A percentile compares a stretch with the other conserved stretches of the same genome.
Evolutionary conservation across 169 alveolate genomes (phyloP).

Genomic region (Cryptosporidium viatorum): DNA sequence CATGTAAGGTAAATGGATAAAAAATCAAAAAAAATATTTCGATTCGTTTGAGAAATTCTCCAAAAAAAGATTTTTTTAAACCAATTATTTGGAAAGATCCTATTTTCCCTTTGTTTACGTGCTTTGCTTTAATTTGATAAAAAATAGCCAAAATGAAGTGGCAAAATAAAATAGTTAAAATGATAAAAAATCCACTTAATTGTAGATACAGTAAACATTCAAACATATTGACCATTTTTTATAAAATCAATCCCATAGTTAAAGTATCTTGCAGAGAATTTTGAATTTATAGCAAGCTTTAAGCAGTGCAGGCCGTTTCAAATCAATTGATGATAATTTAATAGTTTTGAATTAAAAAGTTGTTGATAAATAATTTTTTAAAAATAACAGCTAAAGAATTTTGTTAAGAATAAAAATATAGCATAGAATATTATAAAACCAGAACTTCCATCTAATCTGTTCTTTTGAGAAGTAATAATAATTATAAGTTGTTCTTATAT

Average conservation of each 20-base stretch:
- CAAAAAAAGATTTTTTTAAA: constrained; percentile 34
- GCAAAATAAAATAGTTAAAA: not conserved
- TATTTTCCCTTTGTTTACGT: not conserved
- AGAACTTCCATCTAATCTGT: too few relatives aligned
- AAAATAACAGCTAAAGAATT: too few relatives aligned
- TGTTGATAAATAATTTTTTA: not conserved
- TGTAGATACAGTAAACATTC: not conserved
- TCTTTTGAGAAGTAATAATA: not conserved
- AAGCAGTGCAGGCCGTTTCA: not conserved
- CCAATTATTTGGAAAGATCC: constrained; percentile 13
- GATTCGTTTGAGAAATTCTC: constrained; percentile 1
- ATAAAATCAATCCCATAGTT: not conserved
- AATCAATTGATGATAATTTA: not conserved
- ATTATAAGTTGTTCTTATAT: not conserved
- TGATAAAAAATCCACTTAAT: not conserved
- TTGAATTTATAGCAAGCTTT: not conserved
- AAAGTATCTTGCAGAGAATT: not conserved
- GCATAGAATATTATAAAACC: too few relatives aligned
- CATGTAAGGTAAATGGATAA: constrained; percentile 30
- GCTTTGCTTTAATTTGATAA: not conserved
- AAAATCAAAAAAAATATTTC: constrained; percentile 4
- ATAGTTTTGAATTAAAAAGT: not conserved
- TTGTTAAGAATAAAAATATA: too few relatives aligned
- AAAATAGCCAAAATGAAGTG: not conserved
- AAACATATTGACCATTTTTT: not conserved